phyloP scores from a whole-genome alignment of 208 protist species.

The Vickermania ingenoplastis region DNA sequence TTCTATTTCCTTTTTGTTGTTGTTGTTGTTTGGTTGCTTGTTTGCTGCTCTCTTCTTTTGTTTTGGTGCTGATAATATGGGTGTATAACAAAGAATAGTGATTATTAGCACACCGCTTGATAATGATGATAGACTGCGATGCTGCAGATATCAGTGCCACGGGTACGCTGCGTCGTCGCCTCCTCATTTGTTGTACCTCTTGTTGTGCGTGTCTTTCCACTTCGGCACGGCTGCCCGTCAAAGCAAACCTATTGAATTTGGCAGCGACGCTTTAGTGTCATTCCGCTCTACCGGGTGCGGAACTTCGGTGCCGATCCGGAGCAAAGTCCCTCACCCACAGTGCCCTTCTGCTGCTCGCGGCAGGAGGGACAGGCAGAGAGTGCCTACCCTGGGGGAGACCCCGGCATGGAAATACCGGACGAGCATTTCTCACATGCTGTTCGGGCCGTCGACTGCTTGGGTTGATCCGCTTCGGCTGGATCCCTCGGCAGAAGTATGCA shows the following conservation, averaged over 20 bases:
- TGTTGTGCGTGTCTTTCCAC: neutral
- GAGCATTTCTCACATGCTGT: neutral
- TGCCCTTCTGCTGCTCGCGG: neutral
- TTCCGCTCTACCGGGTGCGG: too few species aligned
- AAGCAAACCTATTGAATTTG: constrained; percentile 49
- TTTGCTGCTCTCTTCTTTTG: too few species aligned
- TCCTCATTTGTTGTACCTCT: neutral
- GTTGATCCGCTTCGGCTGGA: constrained; percentile 19
- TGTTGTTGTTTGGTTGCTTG: too few species aligned
- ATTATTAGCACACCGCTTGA: too few species aligned
- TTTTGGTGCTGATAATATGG: too few species aligned
- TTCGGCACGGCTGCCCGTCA: neutral
- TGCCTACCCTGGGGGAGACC: constrained; percentile 21
- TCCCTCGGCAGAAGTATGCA: constrained; percentile 15
- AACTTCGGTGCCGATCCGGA: constrained; percentile 41
- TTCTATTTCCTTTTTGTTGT: too few species aligned
- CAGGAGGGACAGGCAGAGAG: constrained; percentile 48
- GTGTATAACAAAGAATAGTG: too few species aligned
- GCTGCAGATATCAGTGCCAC: too few species aligned
- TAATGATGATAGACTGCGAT: too few species aligned
- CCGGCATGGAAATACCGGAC: neutral
- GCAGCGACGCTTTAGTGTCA: constrained; percentile 7
- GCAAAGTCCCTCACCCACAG: constrained; percentile 61
- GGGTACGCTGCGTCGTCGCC: neutral
- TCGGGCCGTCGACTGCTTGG: constrained; percentile 21